phyloP scores from a whole-genome alignment of 352 stramenopile species.

The Phytophthora aleatoria region DNA sequence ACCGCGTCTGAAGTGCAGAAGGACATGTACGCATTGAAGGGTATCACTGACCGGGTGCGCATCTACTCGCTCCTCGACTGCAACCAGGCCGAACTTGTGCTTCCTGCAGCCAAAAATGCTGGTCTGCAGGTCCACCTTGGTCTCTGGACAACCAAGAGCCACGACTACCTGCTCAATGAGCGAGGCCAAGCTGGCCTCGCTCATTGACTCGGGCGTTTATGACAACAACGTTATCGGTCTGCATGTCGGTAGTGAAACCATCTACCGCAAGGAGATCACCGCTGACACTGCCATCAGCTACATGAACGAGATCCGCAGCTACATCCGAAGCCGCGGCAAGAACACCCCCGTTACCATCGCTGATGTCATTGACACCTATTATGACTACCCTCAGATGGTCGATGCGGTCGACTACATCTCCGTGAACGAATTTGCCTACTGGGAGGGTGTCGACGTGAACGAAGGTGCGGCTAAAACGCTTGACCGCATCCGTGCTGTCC shows the following conservation, averaged over 20 bases:
- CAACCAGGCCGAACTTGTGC: slow-evolving; percentile 47
- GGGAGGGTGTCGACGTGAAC: slow-evolving; percentile 55
- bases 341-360: slow-evolving; percentile 71
- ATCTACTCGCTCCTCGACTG: slow-evolving; percentile 75
- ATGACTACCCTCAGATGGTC: slow-evolving; percentile 57
- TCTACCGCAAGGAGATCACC: slow-evolving; percentile 69
- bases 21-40: slow-evolving; percentile 61
- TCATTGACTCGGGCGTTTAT: slow-evolving; percentile 50
- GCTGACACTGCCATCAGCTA: slow-evolving; percentile 55
- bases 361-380: slow-evolving; percentile 75
- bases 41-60: slow-evolving; percentile 56
- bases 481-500: slow-evolving; percentile 57
- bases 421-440: slow-evolving; percentile 85
- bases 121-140: slow-evolving; percentile 64
- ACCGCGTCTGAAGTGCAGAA: slow-evolving; percentile 40
- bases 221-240: slow-evolving; percentile 57
- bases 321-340: slow-evolving; percentile 43
- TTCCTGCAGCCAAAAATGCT: slow-evolving; percentile 50
- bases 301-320: slow-evolving; percentile 66
- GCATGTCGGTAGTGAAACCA: slow-evolving; percentile 67
- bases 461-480: slow-evolving; percentile 42
- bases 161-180: slow-evolving; percentile 51
- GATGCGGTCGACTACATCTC: slow-evolving; percentile 73
- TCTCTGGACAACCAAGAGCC: slow-evolving; percentile 57
- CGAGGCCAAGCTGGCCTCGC: slow-evolving; percentile 40